Evolutionary conservation across 352 stramenopile genomes (phyloP), one percentile per base, ranked within the genome.

Genomic region (Phytophthora cryptogea): DNA sequence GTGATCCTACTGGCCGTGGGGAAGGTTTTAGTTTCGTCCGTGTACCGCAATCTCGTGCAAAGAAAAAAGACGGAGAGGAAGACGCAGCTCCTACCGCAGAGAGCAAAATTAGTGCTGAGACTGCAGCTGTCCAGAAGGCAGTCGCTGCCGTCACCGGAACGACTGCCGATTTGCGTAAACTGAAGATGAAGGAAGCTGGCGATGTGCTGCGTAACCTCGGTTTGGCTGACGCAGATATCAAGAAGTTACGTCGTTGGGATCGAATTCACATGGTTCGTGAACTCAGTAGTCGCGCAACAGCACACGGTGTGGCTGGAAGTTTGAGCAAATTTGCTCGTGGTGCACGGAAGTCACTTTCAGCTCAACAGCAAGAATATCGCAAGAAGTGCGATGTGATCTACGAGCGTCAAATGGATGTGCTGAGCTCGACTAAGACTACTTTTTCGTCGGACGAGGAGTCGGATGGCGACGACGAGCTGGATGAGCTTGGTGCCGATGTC

Each of bases 341-440:
- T 23, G 85, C 76, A 5, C 79, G 83, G 20, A 94, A 94, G 62
- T 90, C 83, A 14, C 67, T 92, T 36, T 91, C 80, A 14, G 83
- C 81, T 8, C 85, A 94, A 48, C 83, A 92, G 56, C 83, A 94
- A 72, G 85, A 91, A 52, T 94, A 94, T 47, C 83, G 80, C 13
- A 88, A 88, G 52, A 89, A 91, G 58, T 94, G 85, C 58, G 83
- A 94, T 54, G 78, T 86, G 52, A 90, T 92, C 44, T 94, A 94
- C 61, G 76, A 89, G 66, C 78, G 80, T 6, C 85, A 94, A 66
- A 89, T 94, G 73, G 76, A 92, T 62, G 83, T 93, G 13, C 56
- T 94, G 28, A 89, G 74, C 58, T 75, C 76, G 2, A 72, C 57
- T 3, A 74, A 76, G 48, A 80, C 74, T 10, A 74, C 79, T 0